Base-by-base conservation (phyloP, 2,329 filamentous ascomycete species). In the Ophidiomyces ophidiicola region DNA sequence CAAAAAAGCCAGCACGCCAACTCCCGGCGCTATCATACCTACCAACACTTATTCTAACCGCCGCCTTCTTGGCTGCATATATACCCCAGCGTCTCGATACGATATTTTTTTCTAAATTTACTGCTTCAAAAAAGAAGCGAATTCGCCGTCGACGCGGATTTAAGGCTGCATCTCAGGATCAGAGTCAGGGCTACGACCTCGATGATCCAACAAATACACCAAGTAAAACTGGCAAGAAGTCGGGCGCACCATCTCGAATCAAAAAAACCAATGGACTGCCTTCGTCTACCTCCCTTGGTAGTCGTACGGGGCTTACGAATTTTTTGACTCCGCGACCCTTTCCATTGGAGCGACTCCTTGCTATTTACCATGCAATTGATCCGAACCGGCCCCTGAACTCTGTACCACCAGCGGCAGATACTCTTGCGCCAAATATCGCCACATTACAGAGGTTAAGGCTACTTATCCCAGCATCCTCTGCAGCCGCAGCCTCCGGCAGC, bases 61-160 rank as follows among this genome's bases (percentile, higher is more conserved):
- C 66, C 17, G 60, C 64, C 33, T 69, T 67, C 45, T 52, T 69
- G 12, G 64, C 66, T 34, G 66, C 64, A 7, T 60, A 67, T 47
- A 68, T 57, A 18, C 64, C 62, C 1, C 60, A 62, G 36, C 57
- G 64, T 25, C 55, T 67, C 8, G 66, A 69, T 48, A 66, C 63
- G 5, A 60, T 66, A 40, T 64, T 69, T 44, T 69, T 69, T 50
- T 68, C 65, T 6, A 67, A 67, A 47, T 61, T 66, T 38, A 64
- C 64, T 10, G 61, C 61, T 19, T 59, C 58, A 5, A 54, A 61
- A 31, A 63, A 61, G 42, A 67, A 66, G 45, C 63, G 63, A 30
- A 58, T 59, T 11, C 62, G 64, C 39, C 62, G 62, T 44, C 54
- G 43, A 21, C 58, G 36, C 28, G 44, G 49, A 21, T 56, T 61